Evolutionary conservation across 495 filamentous ascomycete species (phyloP).

Genomic region (Neurospora terricola): DNA sequence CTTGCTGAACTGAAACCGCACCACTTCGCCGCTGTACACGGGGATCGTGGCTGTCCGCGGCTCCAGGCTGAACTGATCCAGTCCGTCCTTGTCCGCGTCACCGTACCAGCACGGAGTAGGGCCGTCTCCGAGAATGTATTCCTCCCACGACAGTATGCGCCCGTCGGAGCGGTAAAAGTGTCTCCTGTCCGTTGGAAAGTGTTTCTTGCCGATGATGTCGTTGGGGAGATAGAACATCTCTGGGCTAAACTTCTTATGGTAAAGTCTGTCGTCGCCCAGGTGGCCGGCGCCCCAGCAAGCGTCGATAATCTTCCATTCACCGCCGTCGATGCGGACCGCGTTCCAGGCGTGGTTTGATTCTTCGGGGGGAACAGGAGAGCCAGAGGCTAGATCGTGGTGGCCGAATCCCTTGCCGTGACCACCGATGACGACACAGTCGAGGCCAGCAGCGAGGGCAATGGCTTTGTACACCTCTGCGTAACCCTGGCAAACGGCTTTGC

Average conservation of each 20-base stretch:
- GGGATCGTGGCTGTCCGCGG: slow-evolving; percentile 50
- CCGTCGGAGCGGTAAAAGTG: slow-evolving; percentile 57
- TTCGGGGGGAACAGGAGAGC: slow-evolving; percentile 45
- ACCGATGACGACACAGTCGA: slow-evolving; percentile 57
- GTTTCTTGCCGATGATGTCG: slow-evolving; percentile 65
- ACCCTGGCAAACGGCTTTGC: slow-evolving; percentile 82
- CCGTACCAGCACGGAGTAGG: slow-evolving; percentile 44
- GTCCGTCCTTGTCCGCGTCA: slow-evolving; percentile 45
- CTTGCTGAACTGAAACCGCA: slow-evolving; percentile 66
- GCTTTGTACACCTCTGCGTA: slow-evolving; percentile 76
- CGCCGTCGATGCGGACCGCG: slow-evolving; percentile 73
- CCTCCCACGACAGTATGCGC: slow-evolving; percentile 54
- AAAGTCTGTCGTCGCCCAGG: slow-evolving; percentile 36
- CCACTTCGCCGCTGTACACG: slow-evolving; percentile 35
- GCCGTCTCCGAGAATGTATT: slow-evolving; percentile 55
- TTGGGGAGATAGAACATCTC: slow-evolving; percentile 69
- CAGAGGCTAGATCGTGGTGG: slow-evolving; percentile 43
- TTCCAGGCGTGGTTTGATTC: slow-evolving; percentile 79
- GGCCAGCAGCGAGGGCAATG: slow-evolving; percentile 62
- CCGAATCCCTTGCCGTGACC: slow-evolving; percentile 89
- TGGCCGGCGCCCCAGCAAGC: slow-evolving; percentile 87
- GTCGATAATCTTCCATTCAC: slow-evolving; percentile 87
- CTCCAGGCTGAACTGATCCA: slow-evolving; percentile 51
- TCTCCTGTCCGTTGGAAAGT: slow-evolving; percentile 61
- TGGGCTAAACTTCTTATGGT: slow-evolving; percentile 58